Evolutionary conservation across 2,329 filamentous ascomycete genomes (phyloP), one percentile per base, ranked within the genome.

Genomic region (Podosphaera xanthii): DNA sequence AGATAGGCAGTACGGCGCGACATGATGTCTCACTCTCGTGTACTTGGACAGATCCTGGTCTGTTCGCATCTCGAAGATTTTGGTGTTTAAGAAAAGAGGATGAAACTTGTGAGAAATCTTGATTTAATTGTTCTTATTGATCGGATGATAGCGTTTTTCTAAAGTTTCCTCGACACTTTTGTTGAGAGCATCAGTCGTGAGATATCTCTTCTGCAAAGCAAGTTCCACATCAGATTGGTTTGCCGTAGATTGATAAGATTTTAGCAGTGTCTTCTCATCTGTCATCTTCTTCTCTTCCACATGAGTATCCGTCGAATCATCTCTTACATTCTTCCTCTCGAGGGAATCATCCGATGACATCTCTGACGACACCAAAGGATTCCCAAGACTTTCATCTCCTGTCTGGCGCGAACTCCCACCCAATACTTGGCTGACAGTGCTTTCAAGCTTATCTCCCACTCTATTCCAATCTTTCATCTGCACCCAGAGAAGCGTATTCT

Each of bases 401-500:
- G 63, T 64, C 57, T 64, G 66, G 56, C 67, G 56, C 65, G 58
- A 63, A 54, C 52, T 66, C 65, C 35, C 68, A 64, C 61, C 71
- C 63, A 59, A 64, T 63, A 80, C 62, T 10, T 6, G 36, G 36
- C 36, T 40, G 36, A 5, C 36, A 10, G 5, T 40, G 36, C 36
- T 40, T 69, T 84, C 81, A 63, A 81, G 71, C 1, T 72, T 74
- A 62, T 83, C 78, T 59, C 81, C 76, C 59, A 82, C 75, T 58
- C 76, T 75, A 56, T 74, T 71, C 83, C 83, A 87, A 69, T 85
- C 79, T 61, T 77, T 81, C 40, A 72, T 75, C 71, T 88, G 80
- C 60, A 80, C 77, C 76, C 80, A 83, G 60, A 75, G 75, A 59
- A 85, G 83, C 58, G 83, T 76, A 61, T 75, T 75, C 69, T 84